Percentiles rank a stretch among this genome's conserved stretches.
Conservation (phyloP, 192 early-diverging fungal genomes). For the Coemansia sp. region DNA sequence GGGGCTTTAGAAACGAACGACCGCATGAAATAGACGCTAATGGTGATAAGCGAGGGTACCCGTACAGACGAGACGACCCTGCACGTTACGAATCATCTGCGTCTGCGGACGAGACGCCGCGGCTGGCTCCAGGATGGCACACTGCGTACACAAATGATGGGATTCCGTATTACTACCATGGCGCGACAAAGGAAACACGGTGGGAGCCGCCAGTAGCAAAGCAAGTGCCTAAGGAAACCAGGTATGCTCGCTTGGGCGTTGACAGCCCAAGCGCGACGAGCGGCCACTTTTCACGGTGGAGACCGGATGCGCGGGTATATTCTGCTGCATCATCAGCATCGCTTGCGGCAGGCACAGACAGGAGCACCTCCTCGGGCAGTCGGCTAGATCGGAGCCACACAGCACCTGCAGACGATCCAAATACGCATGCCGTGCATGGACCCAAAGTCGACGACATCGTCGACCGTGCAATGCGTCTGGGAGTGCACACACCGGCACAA, state of each 20-base stretch:
- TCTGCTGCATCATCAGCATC: background rate
- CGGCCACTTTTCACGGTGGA: background rate
- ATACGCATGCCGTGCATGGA: conserved; percentile 21
- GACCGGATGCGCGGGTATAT: background rate
- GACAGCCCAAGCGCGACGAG: background rate
- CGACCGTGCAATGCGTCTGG: conserved; percentile 40
- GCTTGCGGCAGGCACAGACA: background rate
- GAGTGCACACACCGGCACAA: conserved; percentile 9
- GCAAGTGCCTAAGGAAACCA: background rate
- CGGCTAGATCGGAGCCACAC: background rate
- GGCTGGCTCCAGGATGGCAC: conserved; percentile 47
- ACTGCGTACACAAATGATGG: conserved; percentile 40
- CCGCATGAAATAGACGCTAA: background rate
- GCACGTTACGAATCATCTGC: conserved; percentile 14
- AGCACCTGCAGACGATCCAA: conserved; percentile 7
- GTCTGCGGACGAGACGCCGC: conserved; percentile 4
- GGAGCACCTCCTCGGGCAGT: background rate
- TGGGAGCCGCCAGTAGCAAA: conserved; percentile 46
- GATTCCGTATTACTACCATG: conserved; percentile 52
- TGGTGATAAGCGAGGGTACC: background rate
- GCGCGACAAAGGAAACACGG: conserved; percentile 44
- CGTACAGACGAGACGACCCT: background rate
- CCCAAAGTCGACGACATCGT: conserved; percentile 49
- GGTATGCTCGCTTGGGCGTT: background rate
- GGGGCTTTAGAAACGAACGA: background rate